phyloP scores from a whole-genome alignment of 306 rosid species.

The Heteromeles arbutifolia region DNA sequence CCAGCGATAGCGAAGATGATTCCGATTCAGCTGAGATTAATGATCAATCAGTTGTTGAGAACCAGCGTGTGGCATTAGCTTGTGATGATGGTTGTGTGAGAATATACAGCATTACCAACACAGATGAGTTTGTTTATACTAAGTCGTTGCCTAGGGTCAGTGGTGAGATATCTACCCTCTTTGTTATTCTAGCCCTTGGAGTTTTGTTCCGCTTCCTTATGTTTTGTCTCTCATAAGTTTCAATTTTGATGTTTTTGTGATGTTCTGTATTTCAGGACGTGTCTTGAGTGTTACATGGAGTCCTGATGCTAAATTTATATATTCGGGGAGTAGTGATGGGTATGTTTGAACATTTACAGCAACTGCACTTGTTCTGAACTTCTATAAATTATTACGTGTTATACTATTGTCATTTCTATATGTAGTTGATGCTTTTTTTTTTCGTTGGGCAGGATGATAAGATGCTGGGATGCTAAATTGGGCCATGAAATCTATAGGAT shows the following conservation, averaged over 20 bases:
- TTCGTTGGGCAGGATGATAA: constrained; percentile 44
- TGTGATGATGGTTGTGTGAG: constrained; percentile 75
- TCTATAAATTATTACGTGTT: not conserved
- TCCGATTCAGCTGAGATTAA: constrained; percentile 28
- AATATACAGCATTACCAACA: constrained; percentile 47
- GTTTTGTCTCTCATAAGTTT: not conserved
- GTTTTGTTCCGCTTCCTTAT: not conserved
- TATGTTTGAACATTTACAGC: constrained; percentile 28
- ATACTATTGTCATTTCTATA: not conserved
- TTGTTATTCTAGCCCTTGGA: not conserved
- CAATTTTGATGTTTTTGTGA: not conserved
- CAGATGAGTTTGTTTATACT: constrained; percentile 52
- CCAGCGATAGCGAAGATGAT: constrained; percentile 50
- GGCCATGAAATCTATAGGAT: constrained; percentile 75
- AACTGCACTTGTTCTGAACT: not conserved
- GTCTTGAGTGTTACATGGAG: constrained; percentile 89
- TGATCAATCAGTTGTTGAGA: constrained; percentile 21
- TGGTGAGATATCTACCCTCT: constrained; percentile 52
- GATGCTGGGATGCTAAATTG: constrained; percentile 67
- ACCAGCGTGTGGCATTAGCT: constrained; percentile 57
- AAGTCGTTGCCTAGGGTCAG: constrained; percentile 75
- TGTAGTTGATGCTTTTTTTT: not conserved
- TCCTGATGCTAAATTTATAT: constrained; percentile 57
- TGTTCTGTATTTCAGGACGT: constrained; percentile 49
- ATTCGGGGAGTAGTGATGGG: constrained; percentile 95